Evolutionary conservation across 2,329 filamentous ascomycete genomes (phyloP).

Genomic region (Phaeosphaeria sp.): DNA sequence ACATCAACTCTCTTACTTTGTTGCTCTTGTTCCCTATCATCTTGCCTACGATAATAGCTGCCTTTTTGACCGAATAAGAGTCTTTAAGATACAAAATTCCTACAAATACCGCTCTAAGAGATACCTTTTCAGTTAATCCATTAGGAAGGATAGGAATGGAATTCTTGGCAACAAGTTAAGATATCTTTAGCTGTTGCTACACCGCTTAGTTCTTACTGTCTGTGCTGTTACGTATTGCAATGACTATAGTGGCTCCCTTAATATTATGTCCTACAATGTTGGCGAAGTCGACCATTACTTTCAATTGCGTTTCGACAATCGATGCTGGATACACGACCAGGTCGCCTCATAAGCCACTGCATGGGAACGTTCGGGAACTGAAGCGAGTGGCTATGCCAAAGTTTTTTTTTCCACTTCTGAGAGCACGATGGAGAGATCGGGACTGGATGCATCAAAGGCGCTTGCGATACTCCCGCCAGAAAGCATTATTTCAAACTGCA

Average conservation of each 20-base stretch:
- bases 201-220: too few species aligned
- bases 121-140: too few species aligned
- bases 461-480: slow-evolving; percentile 36
- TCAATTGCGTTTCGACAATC: slow-evolving; percentile 24
- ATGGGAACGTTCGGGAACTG: slow-evolving; percentile 29
- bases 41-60: too few species aligned
- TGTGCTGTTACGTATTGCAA: slow-evolving; percentile 24
- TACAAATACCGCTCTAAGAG: too few species aligned
- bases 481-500: slow-evolving; percentile 43
- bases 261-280: slow-evolving; percentile 22
- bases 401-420: slow-evolving; percentile 45
- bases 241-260: slow-evolving; percentile 27
- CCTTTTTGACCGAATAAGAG: too few species aligned
- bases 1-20: too few species aligned
- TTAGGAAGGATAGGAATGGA: too few species aligned
- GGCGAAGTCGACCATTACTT: slow-evolving; percentile 28
- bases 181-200: too few species aligned
- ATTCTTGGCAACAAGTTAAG: too few species aligned
- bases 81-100: too few species aligned
- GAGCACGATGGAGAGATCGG: slow-evolving; percentile 40
- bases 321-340: slow-evolving; percentile 30
- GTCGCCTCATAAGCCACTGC: slow-evolving; percentile 44
- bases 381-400: slow-evolving; percentile 45
- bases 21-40: too few species aligned
- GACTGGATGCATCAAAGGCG: slow-evolving; percentile 22